Conservation (phyloP, 2,329 filamentous ascomycete species). For the Colletotrichum plurivorum region DNA sequence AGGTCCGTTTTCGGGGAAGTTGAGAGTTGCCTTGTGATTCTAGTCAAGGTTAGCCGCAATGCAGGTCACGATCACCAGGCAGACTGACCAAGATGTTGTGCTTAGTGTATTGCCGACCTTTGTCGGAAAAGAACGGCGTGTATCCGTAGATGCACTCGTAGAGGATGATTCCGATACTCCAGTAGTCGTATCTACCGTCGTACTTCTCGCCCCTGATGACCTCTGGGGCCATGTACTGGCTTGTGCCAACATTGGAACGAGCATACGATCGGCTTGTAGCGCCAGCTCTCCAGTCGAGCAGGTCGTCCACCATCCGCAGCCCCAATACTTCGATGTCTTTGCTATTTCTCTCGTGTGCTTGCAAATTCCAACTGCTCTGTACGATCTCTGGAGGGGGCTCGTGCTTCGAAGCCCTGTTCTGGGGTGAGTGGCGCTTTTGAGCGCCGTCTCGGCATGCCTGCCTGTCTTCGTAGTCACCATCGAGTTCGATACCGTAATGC, state of each 20-base stretch:
- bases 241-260: conserved; percentile 91
- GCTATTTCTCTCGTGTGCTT: not conserved
- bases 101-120: conserved; percentile 85
- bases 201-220: conserved; percentile 86
- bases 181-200: conserved; percentile 96
- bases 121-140: conserved; percentile 89
- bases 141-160: conserved; percentile 95
- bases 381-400: conserved; percentile 40
- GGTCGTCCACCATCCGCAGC: conserved; percentile 53
- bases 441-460: not conserved
- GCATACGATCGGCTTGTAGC: conserved; percentile 80
- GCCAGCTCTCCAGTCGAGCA: conserved; percentile 80
- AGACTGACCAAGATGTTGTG: conserved; percentile 81
- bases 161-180: conserved; percentile 94
- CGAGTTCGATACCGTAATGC: conserved; percentile 80
- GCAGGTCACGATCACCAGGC: not conserved
- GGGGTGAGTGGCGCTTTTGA: conserved; percentile 22
- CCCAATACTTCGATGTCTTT: conserved; percentile 46
- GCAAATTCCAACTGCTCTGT: conserved; percentile 44
- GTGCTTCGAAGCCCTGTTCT: conserved; percentile 33
- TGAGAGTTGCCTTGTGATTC: conserved; percentile 79
- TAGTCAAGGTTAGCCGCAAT: conserved; percentile 46
- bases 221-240: conserved; percentile 98
- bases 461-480: conserved; percentile 82
- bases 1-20: conserved; percentile 75